Percentiles rank a stretch among this genome's conserved stretches.
phyloP scores from a whole-genome alignment of 768 basidiomycete genomes.

The Punctularia strigosozonata region DNA sequence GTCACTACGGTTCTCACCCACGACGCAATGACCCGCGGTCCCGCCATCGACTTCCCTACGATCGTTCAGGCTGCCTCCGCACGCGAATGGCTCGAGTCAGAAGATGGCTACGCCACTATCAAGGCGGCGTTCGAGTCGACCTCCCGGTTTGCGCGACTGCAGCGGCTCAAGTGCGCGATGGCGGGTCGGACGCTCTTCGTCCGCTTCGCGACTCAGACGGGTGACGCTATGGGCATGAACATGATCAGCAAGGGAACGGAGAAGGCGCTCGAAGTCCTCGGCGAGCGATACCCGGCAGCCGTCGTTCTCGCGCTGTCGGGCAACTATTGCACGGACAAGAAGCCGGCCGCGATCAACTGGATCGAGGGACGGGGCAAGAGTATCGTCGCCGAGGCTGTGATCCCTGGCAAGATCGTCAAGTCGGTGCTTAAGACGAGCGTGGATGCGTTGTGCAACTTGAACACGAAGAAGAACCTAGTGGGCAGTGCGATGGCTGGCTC shows the following conservation, averaged over 20 bases:
- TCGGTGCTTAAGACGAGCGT: constrained; percentile 93
- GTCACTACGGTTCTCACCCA: constrained; percentile 86
- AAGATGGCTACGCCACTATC: constrained; percentile 65
- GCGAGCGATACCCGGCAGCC: constrained; percentile 82
- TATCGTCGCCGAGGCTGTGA: constrained; percentile 89
- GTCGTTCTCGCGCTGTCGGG: constrained; percentile 82
- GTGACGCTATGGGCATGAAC: constrained; percentile 99
- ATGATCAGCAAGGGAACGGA: constrained; percentile 99
- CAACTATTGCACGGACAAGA: constrained; percentile 99
- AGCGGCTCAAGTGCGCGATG: constrained; percentile 76
- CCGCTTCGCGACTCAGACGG: constrained; percentile 88
- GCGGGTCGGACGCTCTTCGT: constrained; percentile 92
- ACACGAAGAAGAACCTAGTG: constrained; percentile 93
- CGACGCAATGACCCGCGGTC: constrained; percentile 97
- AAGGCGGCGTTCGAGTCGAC: constrained; percentile 89
- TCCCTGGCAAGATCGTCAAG: constrained; percentile 83
- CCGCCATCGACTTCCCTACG: constrained; percentile 92
- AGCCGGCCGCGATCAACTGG: constrained; percentile 99
- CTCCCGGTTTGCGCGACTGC: constrained; percentile 82
- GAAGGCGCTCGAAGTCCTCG: constrained; percentile 77
- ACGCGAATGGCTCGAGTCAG: constrained; percentile 77
- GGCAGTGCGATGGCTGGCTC: constrained; percentile 98
- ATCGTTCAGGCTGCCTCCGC: constrained; percentile 73
- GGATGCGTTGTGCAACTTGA: constrained; percentile 77
- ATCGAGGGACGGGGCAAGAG: constrained; percentile 98